Conservation (phyloP, 345 rosid species). For the Barbarea vulgaris region DNA sequence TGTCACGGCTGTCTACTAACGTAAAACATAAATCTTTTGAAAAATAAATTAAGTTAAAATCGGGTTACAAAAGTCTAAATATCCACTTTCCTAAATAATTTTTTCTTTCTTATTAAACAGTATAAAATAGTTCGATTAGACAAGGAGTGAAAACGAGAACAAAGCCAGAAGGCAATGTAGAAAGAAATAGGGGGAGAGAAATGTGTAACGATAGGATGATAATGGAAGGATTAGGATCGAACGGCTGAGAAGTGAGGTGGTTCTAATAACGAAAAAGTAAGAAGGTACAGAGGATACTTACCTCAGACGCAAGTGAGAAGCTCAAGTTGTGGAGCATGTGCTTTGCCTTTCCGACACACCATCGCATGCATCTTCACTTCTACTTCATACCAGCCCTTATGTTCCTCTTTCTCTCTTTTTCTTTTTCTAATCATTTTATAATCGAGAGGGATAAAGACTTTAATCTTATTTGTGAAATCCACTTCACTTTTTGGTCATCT, state of each 20-base stretch:
- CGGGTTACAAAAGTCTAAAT: background rate
- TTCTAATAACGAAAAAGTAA: constrained; percentile 24
- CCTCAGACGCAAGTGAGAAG: constrained; percentile 28
- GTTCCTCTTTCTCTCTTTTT: constrained; percentile 16
- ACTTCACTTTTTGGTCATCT: constrained; percentile 29
- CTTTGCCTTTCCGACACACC: constrained; percentile 45
- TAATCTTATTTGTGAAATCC: constrained; percentile 18
- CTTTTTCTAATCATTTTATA: constrained; percentile 20
- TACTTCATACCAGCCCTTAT: constrained; percentile 35
- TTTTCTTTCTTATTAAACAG: too few species aligned
- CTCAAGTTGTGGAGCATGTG: constrained; percentile 40
- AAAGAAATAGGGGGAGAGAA: background rate
- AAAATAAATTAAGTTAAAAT: background rate
- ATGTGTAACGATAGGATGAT: background rate
- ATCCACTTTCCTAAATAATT: background rate
- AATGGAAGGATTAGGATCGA: constrained; percentile 6
- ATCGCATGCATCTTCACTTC: constrained; percentile 47
- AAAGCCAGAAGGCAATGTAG: background rate
- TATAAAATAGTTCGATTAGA: background rate
- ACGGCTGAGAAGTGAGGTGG: constrained; percentile 25
- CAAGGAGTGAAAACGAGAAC: background rate
- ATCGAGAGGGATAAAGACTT: constrained; percentile 26
- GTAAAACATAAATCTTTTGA: background rate
- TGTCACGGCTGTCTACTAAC: constrained; percentile 5
- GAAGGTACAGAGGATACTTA: constrained; percentile 35